Percentiles rank a stretch among this genome's conserved stretches.
Evolutionary conservation across 176 grass and related monocot species (phyloP).

Genomic region (Oryza meridionalis): DNA sequence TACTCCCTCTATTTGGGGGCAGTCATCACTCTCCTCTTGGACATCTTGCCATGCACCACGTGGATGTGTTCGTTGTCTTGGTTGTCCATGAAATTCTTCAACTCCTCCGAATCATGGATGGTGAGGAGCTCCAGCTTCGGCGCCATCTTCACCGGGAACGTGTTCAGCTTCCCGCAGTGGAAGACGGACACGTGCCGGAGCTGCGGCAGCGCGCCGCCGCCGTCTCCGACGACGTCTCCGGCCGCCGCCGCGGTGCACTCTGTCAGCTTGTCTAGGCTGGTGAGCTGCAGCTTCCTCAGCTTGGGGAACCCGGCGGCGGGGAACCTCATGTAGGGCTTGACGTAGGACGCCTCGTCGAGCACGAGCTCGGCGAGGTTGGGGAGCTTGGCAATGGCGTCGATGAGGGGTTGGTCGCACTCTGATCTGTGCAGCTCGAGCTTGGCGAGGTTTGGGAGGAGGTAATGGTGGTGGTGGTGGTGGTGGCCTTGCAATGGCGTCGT

Average conservation of each 20-base stretch:
- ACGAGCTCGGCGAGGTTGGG: not conserved
- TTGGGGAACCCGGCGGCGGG: not conserved
- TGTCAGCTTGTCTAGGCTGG: not conserved
- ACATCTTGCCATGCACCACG: not conserved
- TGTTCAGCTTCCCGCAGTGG: not conserved
- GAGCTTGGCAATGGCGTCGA: not conserved
- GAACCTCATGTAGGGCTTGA: not conserved
- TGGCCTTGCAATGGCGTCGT: not conserved
- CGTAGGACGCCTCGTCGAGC: not conserved
- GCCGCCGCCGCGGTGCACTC: not conserved
- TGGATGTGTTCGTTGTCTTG: not conserved
- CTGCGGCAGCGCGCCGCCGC: not conserved
- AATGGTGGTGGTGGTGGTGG: not conserved
- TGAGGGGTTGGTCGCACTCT: not conserved
- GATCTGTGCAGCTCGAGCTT: constrained; percentile 5
- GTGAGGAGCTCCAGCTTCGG: not conserved
- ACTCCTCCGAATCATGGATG: not conserved
- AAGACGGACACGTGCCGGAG: not conserved
- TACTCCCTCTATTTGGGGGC: not conserved
- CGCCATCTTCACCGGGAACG: not conserved
- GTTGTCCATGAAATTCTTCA: not conserved
- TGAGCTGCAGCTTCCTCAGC: not conserved
- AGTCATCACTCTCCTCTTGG: not conserved
- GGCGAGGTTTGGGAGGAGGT: constrained; percentile 18
- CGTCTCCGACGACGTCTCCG: not conserved